Base-by-base conservation (phyloP, 1,284 basidiomycete species). In the Trametes pubescens region DNA sequence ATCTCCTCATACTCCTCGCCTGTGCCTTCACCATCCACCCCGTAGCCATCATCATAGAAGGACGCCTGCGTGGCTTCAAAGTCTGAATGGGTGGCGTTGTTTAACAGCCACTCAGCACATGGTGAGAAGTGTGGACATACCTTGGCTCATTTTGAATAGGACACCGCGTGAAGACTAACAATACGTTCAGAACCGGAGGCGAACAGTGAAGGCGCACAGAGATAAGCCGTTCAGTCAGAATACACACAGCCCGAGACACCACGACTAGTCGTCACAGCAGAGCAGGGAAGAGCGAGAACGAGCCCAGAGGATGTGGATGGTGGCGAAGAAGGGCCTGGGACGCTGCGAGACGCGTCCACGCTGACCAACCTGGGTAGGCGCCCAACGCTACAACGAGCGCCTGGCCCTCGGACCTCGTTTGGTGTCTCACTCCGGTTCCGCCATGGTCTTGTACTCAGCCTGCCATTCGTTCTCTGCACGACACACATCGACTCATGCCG, bases 1-100 rank as follows among this genome's bases (percentile, higher is more conserved):
- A 96, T 91, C 74, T 92, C 91, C 71, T 92, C 89, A 64, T 85
- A 85, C 24, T 84, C 85, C 57, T 90, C 90, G 34, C 86, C 86
- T 47, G 86, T 84, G 34, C 86, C 86, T 47, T 86, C 85, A 43
- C 88, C 86, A n/a, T 84, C 84, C 75, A 83, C 77, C 22, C 76
- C 86, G 72, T 84, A 86, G 58, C 78, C 82, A 57, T 90, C 86
- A 69, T 88, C 87, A 65, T 86, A 87, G 62, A 84, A 84, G 2
- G 82, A 76, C 64, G 84, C 82, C 78, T 87, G 85, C 14, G 79
- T 73, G 29, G 80, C 71, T 34, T 77, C 70, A 54, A 76, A 68
- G 34, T 74, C 73, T 66, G 9, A n/a, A n/a, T 1, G 4, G 48
- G 9, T n/a, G 16, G 16, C 21, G 11, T 44, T 32, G 10, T 38